phyloP scores from a whole-genome alignment of 225 moss, liverwort and hornwort species.

The Marchantia polymorpha region DNA sequence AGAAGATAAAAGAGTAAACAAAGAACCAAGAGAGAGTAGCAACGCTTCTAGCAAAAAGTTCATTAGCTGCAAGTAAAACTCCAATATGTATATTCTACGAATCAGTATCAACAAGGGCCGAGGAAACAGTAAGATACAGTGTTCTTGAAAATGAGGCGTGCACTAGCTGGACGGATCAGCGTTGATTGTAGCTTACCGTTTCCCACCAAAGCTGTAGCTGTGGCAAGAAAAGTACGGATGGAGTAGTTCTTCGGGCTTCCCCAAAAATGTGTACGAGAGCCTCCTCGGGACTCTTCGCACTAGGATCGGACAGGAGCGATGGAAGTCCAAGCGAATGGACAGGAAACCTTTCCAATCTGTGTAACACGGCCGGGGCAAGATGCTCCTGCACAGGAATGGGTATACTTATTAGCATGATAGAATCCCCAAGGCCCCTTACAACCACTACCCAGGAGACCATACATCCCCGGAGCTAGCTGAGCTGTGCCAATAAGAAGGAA shows the following conservation, averaged over 20 bases:
- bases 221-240: slow-evolving; percentile 76
- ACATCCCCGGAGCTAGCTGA: too few species aligned
- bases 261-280: slow-evolving; percentile 79
- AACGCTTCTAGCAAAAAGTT: too few species aligned
- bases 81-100: too few species aligned
- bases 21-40: too few species aligned
- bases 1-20: background rate
- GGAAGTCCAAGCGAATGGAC: slow-evolving; percentile 76
- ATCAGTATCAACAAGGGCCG: too few species aligned
- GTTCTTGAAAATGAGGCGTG: background rate
- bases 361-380: slow-evolving; percentile 68
- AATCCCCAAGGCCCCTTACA: background rate
- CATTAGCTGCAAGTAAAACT: too few species aligned
- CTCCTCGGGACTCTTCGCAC: slow-evolving; percentile 76
- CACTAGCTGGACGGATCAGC: background rate
- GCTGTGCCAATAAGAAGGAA: too few species aligned
- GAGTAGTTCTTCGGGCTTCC: slow-evolving; percentile 73
- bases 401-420: background rate
- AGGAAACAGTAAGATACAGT: background rate
- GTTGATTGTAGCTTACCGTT: slow-evolving; percentile 44
- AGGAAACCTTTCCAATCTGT: slow-evolving; percentile 76
- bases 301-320: slow-evolving; percentile 69
- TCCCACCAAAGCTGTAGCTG: slow-evolving; percentile 91
- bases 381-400: slow-evolving; percentile 47
- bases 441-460: too few species aligned